Conservation (phyloP, 768 basidiomycete genomes). For the Termitomyces sp. region DNA sequence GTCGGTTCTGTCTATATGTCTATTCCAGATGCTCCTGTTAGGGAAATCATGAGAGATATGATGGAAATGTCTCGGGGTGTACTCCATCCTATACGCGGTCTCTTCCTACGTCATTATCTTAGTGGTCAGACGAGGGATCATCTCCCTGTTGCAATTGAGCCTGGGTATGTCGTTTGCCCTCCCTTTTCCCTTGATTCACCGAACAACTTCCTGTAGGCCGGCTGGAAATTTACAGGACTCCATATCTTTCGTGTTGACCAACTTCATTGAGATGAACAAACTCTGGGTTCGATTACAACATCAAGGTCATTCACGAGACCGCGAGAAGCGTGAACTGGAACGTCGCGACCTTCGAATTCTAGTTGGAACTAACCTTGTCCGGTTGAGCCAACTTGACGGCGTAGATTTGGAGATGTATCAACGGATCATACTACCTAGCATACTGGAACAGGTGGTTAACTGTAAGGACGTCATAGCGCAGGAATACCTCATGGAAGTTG, state of each 20-base stretch:
- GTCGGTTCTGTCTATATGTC: conserved; percentile 99
- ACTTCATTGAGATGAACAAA: conserved; percentile 99
- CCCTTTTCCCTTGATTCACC: conserved; percentile 1
- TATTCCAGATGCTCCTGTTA: conserved; percentile 92
- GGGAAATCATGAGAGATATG: conserved; percentile 99
- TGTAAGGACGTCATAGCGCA: conserved; percentile 99
- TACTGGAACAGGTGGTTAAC: conserved; percentile 95
- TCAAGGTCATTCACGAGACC: conserved; percentile 94
- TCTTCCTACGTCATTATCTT: conserved; percentile 95
- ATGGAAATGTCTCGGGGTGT: conserved; percentile 99
- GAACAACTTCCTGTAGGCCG: conserved; percentile 48
- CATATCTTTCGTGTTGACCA: conserved; percentile 92
- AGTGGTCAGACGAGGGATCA: conserved; percentile 96
- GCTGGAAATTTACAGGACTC: conserved; percentile 92
- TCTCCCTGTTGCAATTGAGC: conserved; percentile 81
- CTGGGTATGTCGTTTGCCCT: conserved; percentile 57
- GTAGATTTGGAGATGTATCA: conserved; percentile 94
- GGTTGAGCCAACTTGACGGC: conserved; percentile 92
- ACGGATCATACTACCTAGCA: conserved; percentile 80
- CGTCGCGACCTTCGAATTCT: conserved; percentile 92
- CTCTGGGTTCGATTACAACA: conserved; percentile 99
- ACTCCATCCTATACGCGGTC: conserved; percentile 92
- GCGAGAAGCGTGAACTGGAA: conserved; percentile 97
- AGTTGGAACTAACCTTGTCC: conserved; percentile 96
- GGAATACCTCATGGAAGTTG: conserved; percentile 99